Base-by-base conservation (phyloP, 2,329 filamentous ascomycete species). In the Colletotrichum sublineola region DNA sequence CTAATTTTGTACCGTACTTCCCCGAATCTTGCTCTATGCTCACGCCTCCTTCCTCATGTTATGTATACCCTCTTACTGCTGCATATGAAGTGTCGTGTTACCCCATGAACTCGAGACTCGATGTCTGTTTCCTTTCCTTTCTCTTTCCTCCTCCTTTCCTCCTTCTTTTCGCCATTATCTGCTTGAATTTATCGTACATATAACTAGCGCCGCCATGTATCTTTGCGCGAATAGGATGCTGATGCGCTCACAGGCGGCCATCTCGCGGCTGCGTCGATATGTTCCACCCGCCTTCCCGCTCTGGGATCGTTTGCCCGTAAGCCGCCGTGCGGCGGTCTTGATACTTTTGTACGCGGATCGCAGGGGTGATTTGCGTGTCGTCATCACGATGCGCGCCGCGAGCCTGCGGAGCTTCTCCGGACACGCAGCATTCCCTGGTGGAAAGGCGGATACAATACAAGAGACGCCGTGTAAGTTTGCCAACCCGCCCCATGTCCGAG, bases 311-410 rank as follows among this genome's bases (percentile, higher is more conserved):
- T 84, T 92, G 38, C 90, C 90, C 2, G 82, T 87, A 18, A 89
- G 85, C 75, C 89, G 94, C 74, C 90, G 95, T 75, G 96, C 96
- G 18, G 95, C 96, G 33, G 96, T 98, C 52, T 84, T 98, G 66
- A 88, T 98, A 61, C 87, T 98, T 64, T 88, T 98, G 1, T 98
- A 96, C 80, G 94, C 95, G 46, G 96, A 98, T 81, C 88, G 89
- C 55, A 86, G 88, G 74, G 96, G 96, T 52, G 93, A 97, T 76
- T 84, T 98, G 71, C 89, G 90, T 24, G 89, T 92, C 63, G 91
- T 93, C 42, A 86, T 93, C 72, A 93, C 91, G 20, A 92, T 92
- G 88, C 88, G 91, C 63, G 90, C 91, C 20, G 86, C 89, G 24
- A 89, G 84, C 53, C 80, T 93, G 75, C 84, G 90, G 69, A 92